Evolutionary conservation across 129 eudicot species (phyloP), one percentile per base, ranked within the genome.

Genomic region (Artemisia argyi): DNA sequence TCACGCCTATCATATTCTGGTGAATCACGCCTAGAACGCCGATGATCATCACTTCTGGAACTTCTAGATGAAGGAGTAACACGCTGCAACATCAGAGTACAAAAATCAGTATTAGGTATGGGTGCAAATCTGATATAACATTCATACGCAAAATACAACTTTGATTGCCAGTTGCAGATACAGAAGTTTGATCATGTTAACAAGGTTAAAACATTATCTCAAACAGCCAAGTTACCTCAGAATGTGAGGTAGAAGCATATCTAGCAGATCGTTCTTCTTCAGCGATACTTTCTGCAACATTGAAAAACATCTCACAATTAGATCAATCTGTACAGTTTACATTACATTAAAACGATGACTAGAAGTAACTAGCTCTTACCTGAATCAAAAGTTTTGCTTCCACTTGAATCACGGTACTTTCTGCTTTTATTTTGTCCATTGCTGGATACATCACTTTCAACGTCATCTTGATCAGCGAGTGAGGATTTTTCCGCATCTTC

Each of bases 391-490:
- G 94, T 65, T 65, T 79, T 86, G 71, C 73, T 80, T 10, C 83
- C 80, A 53, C 42, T 73, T 48, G 83, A 78, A 67, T 85, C 97
- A 72, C 97, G 97, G 47, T 88, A 94, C 51, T 70, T 76, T 82
- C 97, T 90, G 51, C 66, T 77, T 1, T 30, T 32, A 56, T 72
- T 86, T 10, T 76, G 81, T 61, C 32, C 71, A 64, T 18, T 66
- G 61, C 30, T 61, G 11, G 77, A 71, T 16, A 53, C 76, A 58
- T 50, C 82, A 57, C 57, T 79, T 46, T 81, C 89, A 18, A 12
- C 85, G 58, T 94, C 96, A 68, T 86, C 88, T 20, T 80, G 55
- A 61, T 73, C 89, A 14, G 76, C 69, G 15, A 78, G 28, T 13
- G 88, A 69, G 13, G 79, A 58, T n/a, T 54, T 72, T 57, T 82